Evolutionary conservation across 176 grass and related monocot species (phyloP).

Genomic region (Oropetium thomaeum): DNA sequence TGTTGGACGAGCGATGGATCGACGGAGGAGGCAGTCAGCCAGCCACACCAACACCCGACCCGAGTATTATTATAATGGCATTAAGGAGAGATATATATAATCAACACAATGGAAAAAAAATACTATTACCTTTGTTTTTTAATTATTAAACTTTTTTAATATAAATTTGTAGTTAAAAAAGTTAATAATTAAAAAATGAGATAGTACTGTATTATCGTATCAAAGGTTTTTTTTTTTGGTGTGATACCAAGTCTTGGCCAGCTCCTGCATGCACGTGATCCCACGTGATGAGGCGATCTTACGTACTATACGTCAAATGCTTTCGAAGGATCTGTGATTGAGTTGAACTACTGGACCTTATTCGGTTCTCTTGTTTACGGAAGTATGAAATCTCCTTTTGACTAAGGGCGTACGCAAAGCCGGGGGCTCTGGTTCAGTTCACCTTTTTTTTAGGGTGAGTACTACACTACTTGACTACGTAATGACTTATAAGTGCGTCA

Average conservation of each 20-base stretch:
- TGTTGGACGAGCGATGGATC: conserved; percentile 14
- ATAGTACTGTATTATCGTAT: too few relatives aligned
- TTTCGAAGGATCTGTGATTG: conserved; percentile 8
- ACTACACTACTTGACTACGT: too few relatives aligned
- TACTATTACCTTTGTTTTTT: too few relatives aligned
- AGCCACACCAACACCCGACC: too few relatives aligned
- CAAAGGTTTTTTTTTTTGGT: conserved; percentile 5
- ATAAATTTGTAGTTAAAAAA: too few relatives aligned
- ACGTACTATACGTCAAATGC: background rate
- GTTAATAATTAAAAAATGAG: too few relatives aligned
- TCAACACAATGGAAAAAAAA: background rate
- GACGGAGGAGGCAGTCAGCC: background rate
- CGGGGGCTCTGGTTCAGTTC: background rate
- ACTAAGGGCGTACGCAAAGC: background rate
- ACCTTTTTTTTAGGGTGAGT: background rate
- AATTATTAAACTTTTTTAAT: too few relatives aligned
- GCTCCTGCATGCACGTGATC: conserved; percentile 25
- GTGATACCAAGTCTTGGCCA: background rate
- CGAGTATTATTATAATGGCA: too few relatives aligned
- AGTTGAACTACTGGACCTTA: conserved; percentile 19
- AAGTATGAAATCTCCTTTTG: background rate
- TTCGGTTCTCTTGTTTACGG: background rate
- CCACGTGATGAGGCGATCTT: conserved; percentile 40
- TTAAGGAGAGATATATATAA: background rate
- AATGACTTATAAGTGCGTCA: too few relatives aligned